A percentile compares a stretch with the other conserved stretches of the same genome.
These are phyloP conservation scores for Pneumocystis wakefieldiae DNA, from an alignment of 1,139 yeast genomes.

Conservation along the genomic window DNA sequence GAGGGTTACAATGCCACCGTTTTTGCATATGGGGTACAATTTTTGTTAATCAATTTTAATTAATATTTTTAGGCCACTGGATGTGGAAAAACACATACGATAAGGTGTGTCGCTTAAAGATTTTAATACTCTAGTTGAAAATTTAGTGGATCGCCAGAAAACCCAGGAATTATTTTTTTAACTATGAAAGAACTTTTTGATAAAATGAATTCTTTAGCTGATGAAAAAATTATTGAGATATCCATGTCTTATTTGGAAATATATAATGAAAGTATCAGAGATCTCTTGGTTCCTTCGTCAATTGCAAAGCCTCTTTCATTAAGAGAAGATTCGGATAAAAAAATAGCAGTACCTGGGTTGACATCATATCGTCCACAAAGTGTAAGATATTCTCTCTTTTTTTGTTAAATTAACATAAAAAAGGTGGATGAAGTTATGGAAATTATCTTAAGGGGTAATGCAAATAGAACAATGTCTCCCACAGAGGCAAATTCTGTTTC, in stretches of 20 bases:
- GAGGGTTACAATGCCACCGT: slow-evolving; percentile 82
- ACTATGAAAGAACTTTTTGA: slow-evolving; percentile 56
- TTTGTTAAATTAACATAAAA: background rate
- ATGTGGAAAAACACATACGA: slow-evolving; percentile 95
- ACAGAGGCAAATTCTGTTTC: slow-evolving; percentile 76
- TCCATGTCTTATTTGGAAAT: slow-evolving; percentile 69
- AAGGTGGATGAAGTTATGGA: slow-evolving; percentile 38
- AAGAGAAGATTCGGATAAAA: slow-evolving; percentile 55
- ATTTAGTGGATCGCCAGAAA: slow-evolving; percentile 37
- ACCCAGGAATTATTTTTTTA: slow-evolving; percentile 66
- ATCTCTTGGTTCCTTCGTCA: slow-evolving; percentile 42
- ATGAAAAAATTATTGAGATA: slow-evolving; percentile 30
- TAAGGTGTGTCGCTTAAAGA: slow-evolving; percentile 72
- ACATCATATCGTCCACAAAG: slow-evolving; percentile 47
- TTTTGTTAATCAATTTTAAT: background rate
- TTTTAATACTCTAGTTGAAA: slow-evolving; percentile 68
- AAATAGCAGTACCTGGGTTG: slow-evolving; percentile 61
- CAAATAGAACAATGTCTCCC: slow-evolving; percentile 63
- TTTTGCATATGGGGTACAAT: slow-evolving; percentile 63
- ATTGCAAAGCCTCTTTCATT: slow-evolving; percentile 31
- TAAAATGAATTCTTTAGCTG: slow-evolving; percentile 27
- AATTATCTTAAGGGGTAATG: slow-evolving; percentile 55
- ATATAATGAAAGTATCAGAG: slow-evolving; percentile 74
- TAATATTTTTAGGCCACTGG: slow-evolving; percentile 50
- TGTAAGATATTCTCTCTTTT: slow-evolving; percentile 8